Evolutionary conservation across 2,329 filamentous ascomycete genomes (phyloP), one percentile per base, ranked within the genome.

Genomic region (Sclerotinia trifoliorum): DNA sequence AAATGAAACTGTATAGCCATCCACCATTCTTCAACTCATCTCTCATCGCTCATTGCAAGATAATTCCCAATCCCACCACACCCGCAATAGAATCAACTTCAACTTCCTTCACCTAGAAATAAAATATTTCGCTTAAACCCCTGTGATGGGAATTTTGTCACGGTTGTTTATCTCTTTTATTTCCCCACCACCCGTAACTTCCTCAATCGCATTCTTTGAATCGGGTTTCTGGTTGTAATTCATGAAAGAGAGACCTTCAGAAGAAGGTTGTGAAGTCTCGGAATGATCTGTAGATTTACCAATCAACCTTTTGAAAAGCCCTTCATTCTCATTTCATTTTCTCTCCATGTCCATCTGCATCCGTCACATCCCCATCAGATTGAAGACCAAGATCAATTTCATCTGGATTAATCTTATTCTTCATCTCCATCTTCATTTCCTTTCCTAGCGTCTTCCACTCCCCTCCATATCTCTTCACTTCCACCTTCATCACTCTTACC

Each of bases 371-470:
- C n/a, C 5, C n/a, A 8, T 64, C 32, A 15, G 32, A 29, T 15
- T 52, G 35, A 29, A 21, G 15, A n/a, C 11, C 24, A 1, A 64
- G 51, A 44, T 65, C 51, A 65, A 65, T 65, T 39, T 65, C 63
- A 56, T 65, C 51, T 2, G 39, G 63, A 48, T 65, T 65, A 19
- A 65, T 57, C 63, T 56, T 62, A 19, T 10, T n/a, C n/a, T 5
- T 26, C 24, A 54, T 29, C 15, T 54, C 10, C 35, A 35, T 5
- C 29, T 29, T 5, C 7, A 21, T 8, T 3, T 48, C 46, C 10
- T 32, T 42, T 0, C 3, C 11, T 0, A 3, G 3, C 17, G 11
- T 10, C 24, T 54, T 11, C 21, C 42, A 21, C 6, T n/a, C 7
- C 11, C 35, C 24, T 8, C 1, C 6, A 35, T 35, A 35, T 35